Conservation (phyloP, 1,139 yeast species). For the Nakaseomyces glabratus region DNA sequence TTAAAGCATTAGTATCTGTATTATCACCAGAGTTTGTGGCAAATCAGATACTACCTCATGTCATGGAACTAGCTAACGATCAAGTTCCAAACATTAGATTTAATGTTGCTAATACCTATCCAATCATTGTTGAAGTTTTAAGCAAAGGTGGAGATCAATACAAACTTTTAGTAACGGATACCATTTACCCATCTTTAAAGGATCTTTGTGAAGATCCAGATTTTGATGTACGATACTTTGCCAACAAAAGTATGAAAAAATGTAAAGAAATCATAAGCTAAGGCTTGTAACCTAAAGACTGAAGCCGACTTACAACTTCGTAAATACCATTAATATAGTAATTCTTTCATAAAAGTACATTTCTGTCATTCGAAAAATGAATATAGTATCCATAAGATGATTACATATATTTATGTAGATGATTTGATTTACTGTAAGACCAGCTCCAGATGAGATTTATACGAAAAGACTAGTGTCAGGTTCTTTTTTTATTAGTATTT, state of each 20-base stretch:
- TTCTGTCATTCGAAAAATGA: too few species aligned
- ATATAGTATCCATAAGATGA: too few species aligned
- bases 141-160: conserved; percentile 22
- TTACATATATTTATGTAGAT: too few species aligned
- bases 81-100: conserved; percentile 91
- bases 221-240: conserved; percentile 83
- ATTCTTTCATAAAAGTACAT: too few species aligned
- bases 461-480: too few species aligned
- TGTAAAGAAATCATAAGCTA: conserved; percentile 16
- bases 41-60: conserved; percentile 67
- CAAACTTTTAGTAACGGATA: conserved; percentile 36
- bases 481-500: too few species aligned
- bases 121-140: conserved; percentile 49
- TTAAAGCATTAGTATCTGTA: conserved; percentile 69
- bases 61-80: conserved; percentile 63
- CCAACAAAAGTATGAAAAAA: conserved; percentile 47
- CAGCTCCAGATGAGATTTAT: too few species aligned
- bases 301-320: too few species aligned
- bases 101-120: conserved; percentile 83
- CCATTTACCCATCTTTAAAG: conserved; percentile 58
- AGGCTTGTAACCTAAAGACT: too few species aligned
- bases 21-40: conserved; percentile 49
- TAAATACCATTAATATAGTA: too few species aligned
- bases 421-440: too few species aligned
- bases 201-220: conserved; percentile 65